These are phyloP conservation scores for Chaetoscypha palmicola DNA, from an alignment of 2,329 filamentous ascomycete species.

Conservation along the genomic window DNA sequence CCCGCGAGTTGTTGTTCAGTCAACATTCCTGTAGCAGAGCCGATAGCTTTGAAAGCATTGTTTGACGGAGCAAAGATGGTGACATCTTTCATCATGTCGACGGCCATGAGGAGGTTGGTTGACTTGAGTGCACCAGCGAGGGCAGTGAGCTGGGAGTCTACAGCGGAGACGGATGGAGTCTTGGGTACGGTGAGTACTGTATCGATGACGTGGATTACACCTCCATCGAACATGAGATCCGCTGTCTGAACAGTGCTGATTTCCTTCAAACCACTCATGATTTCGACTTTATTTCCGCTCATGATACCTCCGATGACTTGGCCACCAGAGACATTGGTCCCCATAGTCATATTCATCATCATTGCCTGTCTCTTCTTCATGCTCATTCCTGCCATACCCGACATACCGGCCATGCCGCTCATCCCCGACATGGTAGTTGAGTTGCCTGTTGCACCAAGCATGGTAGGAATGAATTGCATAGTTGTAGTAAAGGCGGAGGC, in stretches of 20 bases:
- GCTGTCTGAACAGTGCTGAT: constrained; percentile 33
- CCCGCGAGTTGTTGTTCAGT: constrained; percentile 18
- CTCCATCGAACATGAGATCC: constrained; percentile 40
- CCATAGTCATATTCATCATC: constrained; percentile 23
- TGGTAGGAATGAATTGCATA: constrained; percentile 35
- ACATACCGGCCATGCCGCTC: constrained; percentile 1
- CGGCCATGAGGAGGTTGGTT: constrained; percentile 28
- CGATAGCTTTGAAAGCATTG: constrained; percentile 29
- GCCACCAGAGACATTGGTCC: constrained; percentile 40
- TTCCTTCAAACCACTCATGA: constrained; percentile 34
- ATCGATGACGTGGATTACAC: constrained; percentile 44
- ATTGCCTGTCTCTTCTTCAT: neutral
- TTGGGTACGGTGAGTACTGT: constrained; percentile 41
- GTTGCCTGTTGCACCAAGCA: constrained; percentile 29
- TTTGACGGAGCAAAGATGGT: constrained; percentile 37
- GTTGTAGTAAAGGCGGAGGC: constrained; percentile 21
- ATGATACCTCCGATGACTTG: constrained; percentile 37
- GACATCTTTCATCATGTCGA: constrained; percentile 40
- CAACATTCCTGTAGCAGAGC: constrained; percentile 22
- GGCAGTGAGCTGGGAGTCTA: constrained; percentile 31
- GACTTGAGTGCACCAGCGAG: constrained; percentile 29
- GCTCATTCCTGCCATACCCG: too few species aligned
- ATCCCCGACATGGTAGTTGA: neutral
- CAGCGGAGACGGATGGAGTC: constrained; percentile 29
- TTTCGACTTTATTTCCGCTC: constrained; percentile 34